Conservation (phyloP, 768 basidiomycete species). For the Lentinula sp. region DNA sequence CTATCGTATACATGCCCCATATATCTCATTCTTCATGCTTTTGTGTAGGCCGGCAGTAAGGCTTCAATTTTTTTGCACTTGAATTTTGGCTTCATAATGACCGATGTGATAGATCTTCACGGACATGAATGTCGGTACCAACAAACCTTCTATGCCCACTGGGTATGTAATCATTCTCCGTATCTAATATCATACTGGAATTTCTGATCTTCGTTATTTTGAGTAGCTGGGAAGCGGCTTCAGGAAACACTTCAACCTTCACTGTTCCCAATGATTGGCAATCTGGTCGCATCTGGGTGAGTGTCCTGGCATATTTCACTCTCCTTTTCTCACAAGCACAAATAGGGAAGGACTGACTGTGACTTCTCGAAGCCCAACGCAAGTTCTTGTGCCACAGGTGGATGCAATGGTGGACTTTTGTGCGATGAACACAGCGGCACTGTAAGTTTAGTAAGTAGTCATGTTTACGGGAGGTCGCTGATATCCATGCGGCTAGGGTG, state of each 20-base stretch:
- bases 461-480: background rate
- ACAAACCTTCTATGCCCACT: constrained; percentile 22
- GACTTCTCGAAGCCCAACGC: constrained; percentile 52
- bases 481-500: constrained; percentile 20
- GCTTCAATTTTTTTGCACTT: background rate
- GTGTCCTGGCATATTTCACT: background rate
- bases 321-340: background rate
- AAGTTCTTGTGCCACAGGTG: constrained; percentile 57
- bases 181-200: background rate
- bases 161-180: constrained; percentile 22
- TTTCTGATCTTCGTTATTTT: background rate
- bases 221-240: constrained; percentile 23
- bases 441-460: constrained; percentile 14
- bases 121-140: constrained; percentile 30
- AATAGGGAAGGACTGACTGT: constrained; percentile 59
- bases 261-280: constrained; percentile 49
- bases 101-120: constrained; percentile 30
- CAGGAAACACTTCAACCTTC: constrained; percentile 25
- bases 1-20: background rate
- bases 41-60: constrained; percentile 40
- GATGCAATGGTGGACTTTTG: constrained; percentile 62
- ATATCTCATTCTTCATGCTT: no score
- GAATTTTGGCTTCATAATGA: background rate
- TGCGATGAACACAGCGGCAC: constrained; percentile 50
- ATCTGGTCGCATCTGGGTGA: constrained; percentile 32